Evolutionary conservation across 371 early-diverging fungal species (phyloP).

Genomic region (Rhizopus stolonifer): DNA sequence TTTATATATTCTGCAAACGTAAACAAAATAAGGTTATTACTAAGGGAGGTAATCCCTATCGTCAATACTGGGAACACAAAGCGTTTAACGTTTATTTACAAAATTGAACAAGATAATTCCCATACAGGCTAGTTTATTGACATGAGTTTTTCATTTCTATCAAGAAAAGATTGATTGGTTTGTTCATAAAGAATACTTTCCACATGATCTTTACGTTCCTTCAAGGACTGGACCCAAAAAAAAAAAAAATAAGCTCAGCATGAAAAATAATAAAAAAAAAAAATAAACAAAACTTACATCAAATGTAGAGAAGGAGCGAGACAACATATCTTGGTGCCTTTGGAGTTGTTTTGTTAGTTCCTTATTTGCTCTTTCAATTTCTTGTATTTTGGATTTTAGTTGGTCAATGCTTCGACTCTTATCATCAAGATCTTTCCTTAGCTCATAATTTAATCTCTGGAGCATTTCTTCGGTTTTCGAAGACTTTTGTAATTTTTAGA

Average conservation of each 20-base stretch:
- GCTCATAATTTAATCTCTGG: conserved; percentile 27
- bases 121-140: no score
- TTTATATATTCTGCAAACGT: no score
- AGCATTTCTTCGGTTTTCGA: conserved; percentile 9
- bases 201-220: conserved; percentile 38
- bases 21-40: no score
- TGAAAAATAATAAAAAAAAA: neutral
- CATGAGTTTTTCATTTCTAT: conserved; percentile 10
- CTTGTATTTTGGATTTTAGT: conserved; percentile 2
- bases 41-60: no score
- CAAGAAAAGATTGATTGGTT: conserved; percentile 21
- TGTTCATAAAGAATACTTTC: conserved; percentile 41
- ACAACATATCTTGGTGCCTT: conserved; percentile 23
- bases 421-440: conserved; percentile 23
- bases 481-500: neutral
- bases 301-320: conserved; percentile 15
- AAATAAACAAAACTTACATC: conserved; percentile 27
- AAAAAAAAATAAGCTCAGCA: neutral
- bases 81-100: no score
- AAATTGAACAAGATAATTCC: no score
- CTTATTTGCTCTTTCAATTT: neutral
- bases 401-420: conserved; percentile 2
- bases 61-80: no score
- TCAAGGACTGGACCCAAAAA: conserved; percentile 5
- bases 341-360: conserved; percentile 26